A percentile compares a stretch with the other conserved stretches of the same genome.
phyloP scores from a whole-genome alignment of 345 rosid genomes.

The Dipteronia dyeriana region DNA sequence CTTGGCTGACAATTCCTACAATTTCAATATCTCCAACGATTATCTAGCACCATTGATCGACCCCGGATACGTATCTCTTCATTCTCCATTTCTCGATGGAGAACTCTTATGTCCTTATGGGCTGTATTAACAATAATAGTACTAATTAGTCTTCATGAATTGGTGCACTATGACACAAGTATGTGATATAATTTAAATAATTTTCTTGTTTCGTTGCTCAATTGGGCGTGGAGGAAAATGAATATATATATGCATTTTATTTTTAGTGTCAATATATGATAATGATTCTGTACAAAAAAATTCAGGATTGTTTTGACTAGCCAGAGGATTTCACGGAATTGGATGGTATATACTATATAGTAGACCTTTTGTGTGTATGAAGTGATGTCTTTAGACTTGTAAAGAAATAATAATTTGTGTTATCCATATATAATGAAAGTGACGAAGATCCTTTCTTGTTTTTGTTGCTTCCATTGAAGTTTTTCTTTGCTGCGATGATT shows the following conservation, averaged over 20 bases:
- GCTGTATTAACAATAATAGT: not conserved
- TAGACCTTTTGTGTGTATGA: too few relatives aligned
- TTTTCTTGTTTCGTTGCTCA: not conserved
- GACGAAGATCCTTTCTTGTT: not conserved
- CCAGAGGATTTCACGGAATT: too few relatives aligned
- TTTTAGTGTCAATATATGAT: too few relatives aligned
- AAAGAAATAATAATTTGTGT: not conserved
- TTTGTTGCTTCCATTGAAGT: too few relatives aligned
- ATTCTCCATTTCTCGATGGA: constrained; percentile 27
- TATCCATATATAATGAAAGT: not conserved
- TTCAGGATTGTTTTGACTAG: too few relatives aligned
- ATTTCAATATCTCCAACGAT: constrained; percentile 22
- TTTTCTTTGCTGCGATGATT: too few relatives aligned
- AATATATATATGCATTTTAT: too few relatives aligned
- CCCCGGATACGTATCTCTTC: constrained; percentile 5
- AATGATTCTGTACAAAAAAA: too few relatives aligned
- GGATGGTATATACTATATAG: too few relatives aligned
- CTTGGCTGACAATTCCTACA: constrained; percentile 24
- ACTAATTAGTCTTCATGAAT: too few relatives aligned
- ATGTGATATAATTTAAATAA: not conserved
- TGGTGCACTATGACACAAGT: not conserved
- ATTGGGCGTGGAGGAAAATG: not conserved
- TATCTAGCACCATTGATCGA: constrained; percentile 15
- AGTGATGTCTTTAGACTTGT: not conserved
- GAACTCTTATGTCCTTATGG: constrained; percentile 21